A percentile compares a stretch with the other conserved stretches of the same genome.
These are phyloP conservation scores for Gnetum montanum DNA, from an alignment of 75 land plant genomes.

Conservation along the genomic window DNA sequence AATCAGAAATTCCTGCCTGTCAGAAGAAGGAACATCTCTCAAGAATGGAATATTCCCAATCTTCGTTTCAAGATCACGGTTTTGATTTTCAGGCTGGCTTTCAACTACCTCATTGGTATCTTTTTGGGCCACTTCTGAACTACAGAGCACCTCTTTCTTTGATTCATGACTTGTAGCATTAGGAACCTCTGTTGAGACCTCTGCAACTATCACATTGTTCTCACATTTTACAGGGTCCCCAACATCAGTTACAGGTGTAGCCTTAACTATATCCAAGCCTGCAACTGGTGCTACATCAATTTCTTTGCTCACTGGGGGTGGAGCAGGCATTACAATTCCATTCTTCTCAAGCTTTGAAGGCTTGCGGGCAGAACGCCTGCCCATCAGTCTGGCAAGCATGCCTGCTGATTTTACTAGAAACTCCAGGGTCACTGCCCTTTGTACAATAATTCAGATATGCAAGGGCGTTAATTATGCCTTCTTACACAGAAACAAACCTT, in stretches of 20 bases:
- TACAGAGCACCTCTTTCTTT: not conserved
- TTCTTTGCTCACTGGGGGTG: not conserved
- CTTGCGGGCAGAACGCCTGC: conserved; percentile 6
- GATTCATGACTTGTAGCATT: not conserved
- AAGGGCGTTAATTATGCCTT: no score
- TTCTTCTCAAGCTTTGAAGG: conserved; percentile 4
- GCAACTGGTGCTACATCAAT: conserved; percentile 1
- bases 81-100: not conserved
- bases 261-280: not conserved
- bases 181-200: not conserved
- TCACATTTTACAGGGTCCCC: not conserved
- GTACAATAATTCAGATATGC: no score
- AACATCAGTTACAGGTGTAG: conserved; percentile 2
- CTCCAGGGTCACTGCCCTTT: no score
- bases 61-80: not conserved
- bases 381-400: conserved; percentile 9
- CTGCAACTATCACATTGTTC: not conserved
- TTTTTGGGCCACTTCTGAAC: not conserved
- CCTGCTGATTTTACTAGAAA: not conserved
- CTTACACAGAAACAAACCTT: no score
- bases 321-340: not conserved
- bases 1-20: conserved; percentile 16
- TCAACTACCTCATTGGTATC: not conserved
- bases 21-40: conserved; percentile 26
- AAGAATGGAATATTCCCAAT: conserved; percentile 13